Base-by-base conservation (phyloP, 371 early-diverging fungal species). In the Mortierella sp. region DNA sequence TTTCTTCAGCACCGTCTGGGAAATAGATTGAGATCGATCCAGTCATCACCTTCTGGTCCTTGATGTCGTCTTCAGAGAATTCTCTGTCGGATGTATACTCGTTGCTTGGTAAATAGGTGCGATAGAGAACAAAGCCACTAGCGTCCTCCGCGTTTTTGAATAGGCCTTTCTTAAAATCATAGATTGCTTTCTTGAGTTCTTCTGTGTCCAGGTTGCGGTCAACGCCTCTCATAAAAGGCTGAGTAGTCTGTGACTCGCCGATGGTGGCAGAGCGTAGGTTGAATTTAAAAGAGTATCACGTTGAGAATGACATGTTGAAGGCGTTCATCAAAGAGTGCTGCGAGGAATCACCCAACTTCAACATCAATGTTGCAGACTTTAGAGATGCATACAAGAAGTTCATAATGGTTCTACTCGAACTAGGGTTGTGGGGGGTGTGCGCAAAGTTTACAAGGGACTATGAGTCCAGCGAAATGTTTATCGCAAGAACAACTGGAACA, bases 161-260 rank as follows among this genome's bases (percentile, higher is more conserved):
- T 6, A 51, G 23, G 51, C 51, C 26, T 51, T 51, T n/a, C 23
- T 51, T 13, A 51, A 6, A 51, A 23, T 51, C 26, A 51, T 51
- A 51, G 51, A 51, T 51, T 45, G 45, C 45, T 45, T 12, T 45
- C 45, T 45, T 45, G 45, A 45, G 45, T 45, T 45, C 45, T 45
- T 45, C 45, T 12, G 45, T 45, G 45, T 45, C 45, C 45, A 45
- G 4, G 45, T 12, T 45, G 45, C 45, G 9, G 45, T 45, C 45
- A 45, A 45, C n/a, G 15, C 15, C 45, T 15, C n/a, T 45, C 45
- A 45, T 45, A 45, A 9, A 45, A 45, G 45, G 45, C n/a, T 45
- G 5, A 15, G 45, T 45, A 15, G 45, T 45, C 45, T 45, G 9
- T 45, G 45, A n/a, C n/a, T 45, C 45, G 45, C 45, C 45, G 45